Percentiles rank a stretch among this genome's conserved stretches.
These are phyloP conservation scores for Thelonectria olida DNA, from an alignment of 2,329 filamentous ascomycete genomes.

Conservation along the genomic window DNA sequence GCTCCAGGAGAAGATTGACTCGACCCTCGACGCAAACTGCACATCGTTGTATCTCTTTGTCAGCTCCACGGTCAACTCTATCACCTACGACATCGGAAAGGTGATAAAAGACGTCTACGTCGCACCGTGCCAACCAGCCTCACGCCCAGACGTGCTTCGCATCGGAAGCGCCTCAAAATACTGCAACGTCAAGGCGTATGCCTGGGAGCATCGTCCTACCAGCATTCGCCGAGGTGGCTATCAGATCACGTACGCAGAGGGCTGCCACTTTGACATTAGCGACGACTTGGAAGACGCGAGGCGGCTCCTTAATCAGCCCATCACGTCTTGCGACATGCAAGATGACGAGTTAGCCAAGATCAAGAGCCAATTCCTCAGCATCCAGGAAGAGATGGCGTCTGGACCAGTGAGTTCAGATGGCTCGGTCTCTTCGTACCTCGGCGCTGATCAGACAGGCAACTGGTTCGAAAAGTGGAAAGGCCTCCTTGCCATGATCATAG, in stretches of 20 bases:
- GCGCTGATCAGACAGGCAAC: background rate
- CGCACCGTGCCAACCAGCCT: background rate
- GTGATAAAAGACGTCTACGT: background rate
- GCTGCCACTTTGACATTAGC: constrained; percentile 6
- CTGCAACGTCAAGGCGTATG: constrained; percentile 6
- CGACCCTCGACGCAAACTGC: background rate
- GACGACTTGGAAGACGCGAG: background rate
- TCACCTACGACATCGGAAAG: background rate
- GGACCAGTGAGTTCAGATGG: background rate
- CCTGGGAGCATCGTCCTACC: background rate
- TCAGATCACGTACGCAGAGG: background rate
- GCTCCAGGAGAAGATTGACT: background rate
- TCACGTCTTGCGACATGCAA: background rate
- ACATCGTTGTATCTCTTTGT: constrained; percentile 2
- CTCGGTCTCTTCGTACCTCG: background rate
- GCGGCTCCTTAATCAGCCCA: background rate
- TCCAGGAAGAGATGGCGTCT: background rate
- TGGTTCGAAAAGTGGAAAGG: constrained; percentile 9
- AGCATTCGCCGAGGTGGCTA: background rate
- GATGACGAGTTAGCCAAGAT: background rate
- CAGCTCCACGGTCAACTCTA: background rate
- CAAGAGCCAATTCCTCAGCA: background rate
- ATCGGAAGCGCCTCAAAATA: constrained; percentile 10
- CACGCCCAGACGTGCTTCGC: background rate
- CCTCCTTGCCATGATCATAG: background rate